Base-by-base conservation (phyloP, 352 stramenopile species). In the Globisporangium polare region DNA sequence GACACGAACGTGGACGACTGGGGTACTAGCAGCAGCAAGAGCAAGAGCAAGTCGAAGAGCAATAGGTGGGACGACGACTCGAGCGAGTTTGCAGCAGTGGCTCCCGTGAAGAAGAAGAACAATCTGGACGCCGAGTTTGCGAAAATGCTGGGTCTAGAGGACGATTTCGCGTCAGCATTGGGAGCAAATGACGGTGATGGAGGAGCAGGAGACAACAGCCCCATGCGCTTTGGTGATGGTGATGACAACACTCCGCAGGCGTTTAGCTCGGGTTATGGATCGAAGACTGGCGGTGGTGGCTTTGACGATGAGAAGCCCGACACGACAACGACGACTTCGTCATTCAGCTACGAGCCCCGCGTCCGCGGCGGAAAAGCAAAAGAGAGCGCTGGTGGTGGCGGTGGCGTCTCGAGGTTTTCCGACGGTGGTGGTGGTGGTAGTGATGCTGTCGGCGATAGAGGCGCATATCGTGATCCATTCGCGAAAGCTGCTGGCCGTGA, bases 81-180 rank as follows among this genome's bases (percentile, higher is more conserved):
- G 31, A 33, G 39, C 18, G 52, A 70, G 15, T 62, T 69, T n/a
- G n/a, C n/a, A n/a, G 29, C 33, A n/a, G 56, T 6, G 29, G 29
- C 39, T 2, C 53, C 65, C 6, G 42, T 60, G 49, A 79, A 75
- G 59, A 84, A 82, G 47, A 86, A 80, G 24, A 64, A 61, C 9
- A 63, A 46, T 12, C 67, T 90, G 7, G 75, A 89, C 49, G 75
- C 75, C 51, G 81, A 90, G 54, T 90, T 90, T 54, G 71, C 75
- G 7, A 77, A 85, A 31, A 89, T 90, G 77, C 55, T 90, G 3
- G 77, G 77, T 0, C 62, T 89, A 0, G 77, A 85, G n/a, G 68
- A 82, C 42, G 61, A 83, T 5, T 63, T 70, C 27, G 56, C 37
- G 10, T 18, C 37, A 18, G 15, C 37, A 5, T n/a, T 35, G 2